phyloP scores from a whole-genome alignment of 1,284 basidiomycete species.

The Cutaneotrichosporon daszewskae region DNA sequence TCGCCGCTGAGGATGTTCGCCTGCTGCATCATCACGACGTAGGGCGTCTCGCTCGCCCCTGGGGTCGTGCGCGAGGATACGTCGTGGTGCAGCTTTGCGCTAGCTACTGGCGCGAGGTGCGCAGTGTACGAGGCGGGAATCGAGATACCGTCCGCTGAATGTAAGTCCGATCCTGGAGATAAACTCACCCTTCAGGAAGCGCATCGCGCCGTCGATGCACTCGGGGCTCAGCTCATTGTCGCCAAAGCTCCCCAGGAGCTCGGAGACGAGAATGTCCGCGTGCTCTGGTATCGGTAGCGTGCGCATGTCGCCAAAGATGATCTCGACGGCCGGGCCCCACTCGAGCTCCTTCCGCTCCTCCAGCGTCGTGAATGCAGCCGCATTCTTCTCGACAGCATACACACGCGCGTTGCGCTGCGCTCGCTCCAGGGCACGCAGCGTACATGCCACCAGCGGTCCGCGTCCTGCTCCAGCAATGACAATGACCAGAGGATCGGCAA shows the following conservation, averaged over 20 bases:
- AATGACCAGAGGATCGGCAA: constrained; percentile 50
- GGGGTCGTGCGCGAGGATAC: constrained; percentile 50
- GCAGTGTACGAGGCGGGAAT: constrained; percentile 95
- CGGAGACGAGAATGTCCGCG: constrained; percentile 91
- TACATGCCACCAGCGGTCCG: constrained; percentile 86
- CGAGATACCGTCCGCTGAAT: constrained; percentile 77
- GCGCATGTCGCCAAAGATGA: constrained; percentile 94
- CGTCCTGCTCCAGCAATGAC: constrained; percentile 93
- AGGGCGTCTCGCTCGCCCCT: constrained; percentile 80
- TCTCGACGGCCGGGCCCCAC: constrained; percentile 75
- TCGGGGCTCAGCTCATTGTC: constrained; percentile 99
- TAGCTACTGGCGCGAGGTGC: constrained; percentile 86
- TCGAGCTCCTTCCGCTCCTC: constrained; percentile 72
- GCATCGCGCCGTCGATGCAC: constrained; percentile 89
- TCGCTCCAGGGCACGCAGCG: constrained; percentile 69
- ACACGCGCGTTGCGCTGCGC: constrained; percentile 62
- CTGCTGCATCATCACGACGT: constrained; percentile 96
- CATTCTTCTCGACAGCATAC: constrained; percentile 95
- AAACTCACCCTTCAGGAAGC: constrained; percentile 75
- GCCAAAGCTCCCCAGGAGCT: constrained; percentile 93
- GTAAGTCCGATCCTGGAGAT: not conserved
- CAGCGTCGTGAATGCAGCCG: constrained; percentile 85
- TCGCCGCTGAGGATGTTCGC: constrained; percentile 79
- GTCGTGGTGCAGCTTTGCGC: constrained; percentile 83
- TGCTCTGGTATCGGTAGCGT: constrained; percentile 69